Percentiles rank a stretch among this genome's conserved stretches.
These are phyloP conservation scores for Lasiodiplodia sp. DNA, from an alignment of 2,329 filamentous ascomycete species.

Conservation along the genomic window DNA sequence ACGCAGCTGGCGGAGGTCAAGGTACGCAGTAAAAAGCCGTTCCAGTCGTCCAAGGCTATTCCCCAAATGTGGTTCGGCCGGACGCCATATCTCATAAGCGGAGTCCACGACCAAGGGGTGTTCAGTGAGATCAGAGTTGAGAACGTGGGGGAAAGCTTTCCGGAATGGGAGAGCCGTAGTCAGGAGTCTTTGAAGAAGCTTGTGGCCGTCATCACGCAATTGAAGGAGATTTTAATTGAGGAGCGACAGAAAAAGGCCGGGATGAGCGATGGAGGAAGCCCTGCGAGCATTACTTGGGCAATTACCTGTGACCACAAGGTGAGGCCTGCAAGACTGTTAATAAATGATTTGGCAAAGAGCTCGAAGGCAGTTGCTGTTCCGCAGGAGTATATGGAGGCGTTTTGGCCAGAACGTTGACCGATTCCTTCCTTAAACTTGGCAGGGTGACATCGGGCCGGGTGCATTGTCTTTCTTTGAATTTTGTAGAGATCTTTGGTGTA, in stretches of 20 bases:
- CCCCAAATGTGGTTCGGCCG: not conserved
- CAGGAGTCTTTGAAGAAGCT: slow-evolving; percentile 35
- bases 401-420: not conserved
- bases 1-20: slow-evolving; percentile 22
- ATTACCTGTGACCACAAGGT: not conserved
- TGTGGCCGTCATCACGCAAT: slow-evolving; percentile 7
- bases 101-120: not conserved
- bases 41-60: not conserved
- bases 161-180: slow-evolving; percentile 33
- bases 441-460: too few species aligned
- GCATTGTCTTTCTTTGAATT: too few species aligned
- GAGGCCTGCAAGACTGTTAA: not conserved
- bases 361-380: not conserved
- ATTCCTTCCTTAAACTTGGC: too few species aligned
- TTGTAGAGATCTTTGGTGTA: too few species aligned
- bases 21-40: not conserved
- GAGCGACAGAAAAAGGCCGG: not conserved
- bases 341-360: not conserved
- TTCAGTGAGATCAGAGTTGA: not conserved
- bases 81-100: not conserved
- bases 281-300: not conserved
- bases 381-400: not conserved
- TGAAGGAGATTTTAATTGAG: not conserved
- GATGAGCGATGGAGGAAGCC: not conserved
- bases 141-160: not conserved